These are phyloP conservation scores for Aspergillus sclerotiicarbonarius DNA, from an alignment of 495 filamentous ascomycete species.

Conservation along the genomic window DNA sequence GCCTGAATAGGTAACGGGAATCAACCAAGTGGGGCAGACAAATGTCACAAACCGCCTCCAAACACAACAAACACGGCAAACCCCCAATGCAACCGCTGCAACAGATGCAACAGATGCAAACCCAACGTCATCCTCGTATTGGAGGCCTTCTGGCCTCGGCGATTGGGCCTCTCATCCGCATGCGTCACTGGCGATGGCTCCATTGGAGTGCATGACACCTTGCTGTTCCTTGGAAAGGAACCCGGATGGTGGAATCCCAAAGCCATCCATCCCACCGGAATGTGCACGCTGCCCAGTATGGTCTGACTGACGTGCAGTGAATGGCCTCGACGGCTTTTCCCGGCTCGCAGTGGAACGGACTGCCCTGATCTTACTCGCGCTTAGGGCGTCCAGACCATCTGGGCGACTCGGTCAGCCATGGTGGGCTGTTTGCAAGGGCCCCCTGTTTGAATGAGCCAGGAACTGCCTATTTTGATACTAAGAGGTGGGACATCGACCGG, in stretches of 20 bases:
- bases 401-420: neutral
- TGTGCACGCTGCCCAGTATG: neutral
- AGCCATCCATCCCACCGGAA: neutral
- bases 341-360: neutral
- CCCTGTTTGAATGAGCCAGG: neutral
- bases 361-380: neutral
- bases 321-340: neutral
- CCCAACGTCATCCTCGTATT: neutral
- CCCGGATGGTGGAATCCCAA: no score
- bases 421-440: constrained; percentile 2
- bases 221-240: neutral
- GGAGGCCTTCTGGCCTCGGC: neutral
- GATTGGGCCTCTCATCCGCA: neutral
- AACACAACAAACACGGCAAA: constrained; percentile 4
- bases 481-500: neutral
- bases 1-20: neutral
- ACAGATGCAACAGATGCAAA: neutral
- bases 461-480: neutral
- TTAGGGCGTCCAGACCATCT: neutral
- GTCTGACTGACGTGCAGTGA: neutral
- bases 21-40: neutral
- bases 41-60: neutral
- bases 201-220: neutral
- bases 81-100: neutral
- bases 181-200: neutral